Conservation (phyloP, 805 yeast genomes). For the Wickerhamomyces strasburgensis region DNA sequence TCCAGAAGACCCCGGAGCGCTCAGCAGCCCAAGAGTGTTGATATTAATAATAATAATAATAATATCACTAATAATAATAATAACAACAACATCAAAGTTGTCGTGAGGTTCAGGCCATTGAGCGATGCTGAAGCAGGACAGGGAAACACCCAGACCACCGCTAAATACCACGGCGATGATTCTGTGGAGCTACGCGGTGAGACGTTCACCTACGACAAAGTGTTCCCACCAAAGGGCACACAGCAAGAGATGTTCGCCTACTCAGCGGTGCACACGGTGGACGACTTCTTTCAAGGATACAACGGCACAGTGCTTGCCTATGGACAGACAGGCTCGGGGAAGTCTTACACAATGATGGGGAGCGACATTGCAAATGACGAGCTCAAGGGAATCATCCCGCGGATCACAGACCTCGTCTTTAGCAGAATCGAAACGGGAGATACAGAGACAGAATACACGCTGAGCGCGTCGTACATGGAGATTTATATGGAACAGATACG, state of each 20-base stretch:
- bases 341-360: constrained; percentile 76
- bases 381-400: constrained; percentile 59
- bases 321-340: constrained; percentile 79
- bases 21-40: too few species aligned
- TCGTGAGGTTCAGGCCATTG: constrained; percentile 68
- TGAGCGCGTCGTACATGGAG: constrained; percentile 71
- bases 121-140: constrained; percentile 32
- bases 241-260: constrained; percentile 58
- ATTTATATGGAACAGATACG: constrained; percentile 72
- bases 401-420: constrained; percentile 65
- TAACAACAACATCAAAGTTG: constrained; percentile 49
- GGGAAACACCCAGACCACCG: constrained; percentile 7
- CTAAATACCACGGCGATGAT: constrained; percentile 9
- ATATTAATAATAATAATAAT: too few species aligned
- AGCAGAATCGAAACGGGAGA: constrained; percentile 40
- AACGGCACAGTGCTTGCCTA: constrained; percentile 75
- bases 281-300: constrained; percentile 68
- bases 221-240: constrained; percentile 45
- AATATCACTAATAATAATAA: too few species aligned
- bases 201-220: constrained; percentile 58
- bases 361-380: constrained; percentile 24
- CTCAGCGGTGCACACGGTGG: constrained; percentile 57
- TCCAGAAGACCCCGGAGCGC: too few species aligned
- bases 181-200: constrained; percentile 13
- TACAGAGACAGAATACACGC: constrained; percentile 51